Conservation (phyloP, 371 early-diverging fungal species). For the Mitosporidium daphniae region DNA sequence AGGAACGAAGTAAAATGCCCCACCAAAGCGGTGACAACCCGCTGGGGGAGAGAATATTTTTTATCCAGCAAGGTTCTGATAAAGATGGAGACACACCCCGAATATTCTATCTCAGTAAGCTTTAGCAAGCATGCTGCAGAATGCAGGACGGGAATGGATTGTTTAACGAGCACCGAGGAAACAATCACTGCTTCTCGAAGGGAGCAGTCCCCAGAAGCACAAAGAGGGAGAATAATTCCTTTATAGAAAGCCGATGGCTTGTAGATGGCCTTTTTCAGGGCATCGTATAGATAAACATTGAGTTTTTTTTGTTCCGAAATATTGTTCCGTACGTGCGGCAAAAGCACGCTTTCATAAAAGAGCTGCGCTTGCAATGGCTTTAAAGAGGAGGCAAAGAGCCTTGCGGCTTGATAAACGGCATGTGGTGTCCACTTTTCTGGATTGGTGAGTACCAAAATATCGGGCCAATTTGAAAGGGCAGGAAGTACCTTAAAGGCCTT, state of each 20-base stretch:
- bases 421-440: slow-evolving; percentile 78
- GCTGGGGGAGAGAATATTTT: slow-evolving; percentile 80
- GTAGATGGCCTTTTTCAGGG: slow-evolving; percentile 70
- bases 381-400: slow-evolving; percentile 69
- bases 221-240: slow-evolving; percentile 72
- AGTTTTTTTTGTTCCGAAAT: slow-evolving; percentile 67
- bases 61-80: slow-evolving; percentile 75
- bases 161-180: slow-evolving; percentile 48
- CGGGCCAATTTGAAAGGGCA: slow-evolving; percentile 68
- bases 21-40: slow-evolving; percentile 65
- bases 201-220: slow-evolving; percentile 55
- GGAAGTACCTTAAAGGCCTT: slow-evolving; percentile 94
- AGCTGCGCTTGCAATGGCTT: slow-evolving; percentile 54
- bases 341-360: slow-evolving; percentile 40
- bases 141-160: slow-evolving; percentile 66
- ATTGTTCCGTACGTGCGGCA: slow-evolving; percentile 63
- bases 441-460: slow-evolving; percentile 45
- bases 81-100: slow-evolving; percentile 38
- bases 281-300: slow-evolving; percentile 66
- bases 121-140: slow-evolving; percentile 62
- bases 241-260: slow-evolving; percentile 87
- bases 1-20: slow-evolving; percentile 62
- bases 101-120: slow-evolving; percentile 73
- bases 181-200: slow-evolving; percentile 76
- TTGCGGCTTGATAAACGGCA: slow-evolving; percentile 66